phyloP scores from a whole-genome alignment of 371 early-diverging fungal genomes.

The Mucor piriformis region DNA sequence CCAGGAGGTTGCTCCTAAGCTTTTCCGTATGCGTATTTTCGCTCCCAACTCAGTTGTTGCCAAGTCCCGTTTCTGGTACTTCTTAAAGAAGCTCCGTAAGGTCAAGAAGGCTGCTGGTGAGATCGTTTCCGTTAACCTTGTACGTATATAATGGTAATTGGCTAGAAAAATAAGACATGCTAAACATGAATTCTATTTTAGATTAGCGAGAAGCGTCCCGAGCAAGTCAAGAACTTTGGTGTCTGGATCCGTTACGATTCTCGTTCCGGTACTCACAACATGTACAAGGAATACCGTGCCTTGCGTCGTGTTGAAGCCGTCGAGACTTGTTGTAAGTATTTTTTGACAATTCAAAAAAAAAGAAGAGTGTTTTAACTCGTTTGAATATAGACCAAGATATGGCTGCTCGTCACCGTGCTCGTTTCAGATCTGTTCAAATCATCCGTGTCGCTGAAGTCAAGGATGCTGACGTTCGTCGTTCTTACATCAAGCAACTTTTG shows the following conservation, averaged over 20 bases:
- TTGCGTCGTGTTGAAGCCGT: constrained; percentile 95
- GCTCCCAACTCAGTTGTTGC: constrained; percentile 98
- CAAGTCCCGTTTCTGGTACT: constrained; percentile 99
- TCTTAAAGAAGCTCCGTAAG: constrained; percentile 97
- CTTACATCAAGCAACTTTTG: constrained; percentile 95
- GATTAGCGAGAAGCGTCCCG: constrained; percentile 95
- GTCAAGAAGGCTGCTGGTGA: constrained; percentile 98
- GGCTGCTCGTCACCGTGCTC: constrained; percentile 98
- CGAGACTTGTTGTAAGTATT: constrained; percentile 78
- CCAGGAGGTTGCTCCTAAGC: constrained; percentile 92
- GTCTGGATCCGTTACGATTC: constrained; percentile 99
- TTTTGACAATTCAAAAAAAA: neutral
- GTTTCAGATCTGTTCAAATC: constrained; percentile 97
- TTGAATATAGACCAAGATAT: constrained; percentile 88
- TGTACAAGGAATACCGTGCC: constrained; percentile 99
- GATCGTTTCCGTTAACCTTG: constrained; percentile 96
- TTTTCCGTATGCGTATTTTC: constrained; percentile 98
- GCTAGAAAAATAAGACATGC: neutral
- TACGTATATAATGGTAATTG: constrained; percentile 21
- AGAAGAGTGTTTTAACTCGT: neutral
- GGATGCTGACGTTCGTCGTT: constrained; percentile 91
- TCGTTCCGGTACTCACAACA: constrained; percentile 99
- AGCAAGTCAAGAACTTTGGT: constrained; percentile 98
- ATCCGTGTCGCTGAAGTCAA: constrained; percentile 94
- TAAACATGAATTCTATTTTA: constrained; percentile 19